Percentiles rank a stretch among this genome's conserved stretches.
Evolutionary conservation across 2,329 filamentous ascomycete species (phyloP).

Genomic region (Stemphylium beticola): DNA sequence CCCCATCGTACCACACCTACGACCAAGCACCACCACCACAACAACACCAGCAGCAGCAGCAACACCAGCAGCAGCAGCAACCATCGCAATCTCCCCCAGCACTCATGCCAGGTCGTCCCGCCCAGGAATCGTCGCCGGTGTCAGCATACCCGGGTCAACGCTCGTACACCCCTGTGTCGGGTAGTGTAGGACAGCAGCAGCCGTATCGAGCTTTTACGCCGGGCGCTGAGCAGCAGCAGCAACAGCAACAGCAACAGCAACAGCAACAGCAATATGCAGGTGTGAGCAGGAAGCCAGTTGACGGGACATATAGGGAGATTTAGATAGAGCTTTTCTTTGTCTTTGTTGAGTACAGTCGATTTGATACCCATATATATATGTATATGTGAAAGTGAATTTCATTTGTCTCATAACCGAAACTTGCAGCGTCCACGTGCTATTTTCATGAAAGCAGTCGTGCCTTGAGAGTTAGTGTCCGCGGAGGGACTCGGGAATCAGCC

Average conservation of each 20-base stretch:
- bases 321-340: background rate
- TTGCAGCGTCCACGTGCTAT: no score
- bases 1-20: slow-evolving; percentile 5
- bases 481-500: no score
- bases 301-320: slow-evolving; percentile 10
- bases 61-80: background rate
- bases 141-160: slow-evolving; percentile 9
- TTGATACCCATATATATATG: background rate
- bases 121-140: background rate
- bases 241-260: slow-evolving; percentile 2
- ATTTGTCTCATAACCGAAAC: no score
- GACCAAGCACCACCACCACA: background rate
- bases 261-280: slow-evolving; percentile 8
- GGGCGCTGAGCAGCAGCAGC: background rate
- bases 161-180: slow-evolving; percentile 6
- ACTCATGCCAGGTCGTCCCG: slow-evolving; percentile 1
- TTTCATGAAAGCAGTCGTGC: no score
- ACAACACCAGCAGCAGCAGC: background rate
- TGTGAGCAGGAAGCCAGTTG: background rate
- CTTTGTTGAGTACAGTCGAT: background rate
- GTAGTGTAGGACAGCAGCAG: background rate
- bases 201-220: slow-evolving; percentile 11
- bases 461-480: no score
- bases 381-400: no score
- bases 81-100: background rate